phyloP scores from a whole-genome alignment of 2,329 filamentous ascomycete genomes.

The Metarhizium album region DNA sequence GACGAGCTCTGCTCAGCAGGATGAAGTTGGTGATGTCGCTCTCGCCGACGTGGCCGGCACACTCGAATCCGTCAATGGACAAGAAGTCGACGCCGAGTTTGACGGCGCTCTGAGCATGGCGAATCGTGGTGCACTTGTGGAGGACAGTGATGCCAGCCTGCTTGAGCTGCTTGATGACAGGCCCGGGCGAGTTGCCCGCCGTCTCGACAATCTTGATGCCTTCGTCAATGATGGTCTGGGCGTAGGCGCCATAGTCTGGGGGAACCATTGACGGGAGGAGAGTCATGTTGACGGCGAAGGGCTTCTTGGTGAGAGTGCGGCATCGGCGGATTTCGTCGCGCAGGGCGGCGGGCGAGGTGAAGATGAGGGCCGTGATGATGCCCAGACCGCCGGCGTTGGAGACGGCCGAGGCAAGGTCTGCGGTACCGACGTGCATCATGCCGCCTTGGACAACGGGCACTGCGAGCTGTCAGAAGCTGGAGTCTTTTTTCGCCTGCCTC shows the following conservation, averaged over 20 bases:
- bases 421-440: slow-evolving; percentile 80
- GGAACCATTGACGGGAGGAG: slow-evolving; percentile 82
- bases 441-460: slow-evolving; percentile 78
- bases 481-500: too few relatives aligned
- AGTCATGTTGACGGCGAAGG: slow-evolving; percentile 92
- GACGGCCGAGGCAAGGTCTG: slow-evolving; percentile 65
- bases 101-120: slow-evolving; percentile 81
- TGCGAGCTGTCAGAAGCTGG: slow-evolving; percentile 18
- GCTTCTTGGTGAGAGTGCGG: slow-evolving; percentile 64
- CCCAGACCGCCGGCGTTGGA: slow-evolving; percentile 75
- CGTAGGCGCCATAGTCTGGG: slow-evolving; percentile 86
- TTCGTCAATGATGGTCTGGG: slow-evolving; percentile 86
- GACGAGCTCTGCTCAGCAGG: slow-evolving; percentile 72
- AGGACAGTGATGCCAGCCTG: slow-evolving; percentile 66
- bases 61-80: slow-evolving; percentile 96
- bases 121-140: slow-evolving; percentile 96
- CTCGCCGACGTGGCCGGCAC: slow-evolving; percentile 82
- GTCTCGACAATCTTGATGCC: slow-evolving; percentile 88
- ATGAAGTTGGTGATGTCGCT: slow-evolving; percentile 85
- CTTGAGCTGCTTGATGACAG: slow-evolving; percentile 84
- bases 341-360: slow-evolving; percentile 82
- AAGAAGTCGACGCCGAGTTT: slow-evolving; percentile 96
- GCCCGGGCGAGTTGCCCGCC: slow-evolving; percentile 77
- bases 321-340: slow-evolving; percentile 88
- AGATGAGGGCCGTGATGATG: slow-evolving; percentile 80